Base-by-base conservation (phyloP, 2,329 filamentous ascomycete genomes). In the Orbilia blumenaviensis region DNA sequence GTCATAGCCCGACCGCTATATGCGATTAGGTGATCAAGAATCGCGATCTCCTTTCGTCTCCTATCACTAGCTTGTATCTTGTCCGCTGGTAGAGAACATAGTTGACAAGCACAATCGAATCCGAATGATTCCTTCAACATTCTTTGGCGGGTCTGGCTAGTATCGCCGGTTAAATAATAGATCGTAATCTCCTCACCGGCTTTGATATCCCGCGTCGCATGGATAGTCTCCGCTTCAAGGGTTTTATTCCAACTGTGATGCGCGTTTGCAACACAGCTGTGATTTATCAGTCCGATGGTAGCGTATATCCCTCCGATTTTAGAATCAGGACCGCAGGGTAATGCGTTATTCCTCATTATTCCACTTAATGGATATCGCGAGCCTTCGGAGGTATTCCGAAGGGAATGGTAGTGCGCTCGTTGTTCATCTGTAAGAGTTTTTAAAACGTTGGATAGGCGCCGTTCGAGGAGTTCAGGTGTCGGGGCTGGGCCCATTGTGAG, bases 91-190 rank as follows among this genome's bases (percentile, higher is more conserved):
- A 81, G 75, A 5, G 79, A 79, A 64, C 82, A 84, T 0, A 81
- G 50, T 1, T 78, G 63, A 66, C 82, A 83, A 4, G 42, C 74
- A 66, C 82, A 84, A n/a, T 81, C 42, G 77, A 85, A 84, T 2
- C 81, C 81, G 42, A 84, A 85, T 7, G 69, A 48, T 4, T 81
- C 73, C 63, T 81, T 81, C 5, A 83, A 76, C 21, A 79, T 79
- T 12, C 80, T 78, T 80, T 80, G 79, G 23, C 79, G 78, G 4
- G 79, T 79, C 10, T 44, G 21, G 1, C 2, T 3, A 9, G 16
- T 4, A 2, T 9, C 41, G n/a, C 23, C 41, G 2, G 61, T 32
- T 9, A 64, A 72, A 58, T 82, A 82, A 18, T 63, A 42, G 32
- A 82, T 81, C n/a, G 78, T 80, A 60, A 82, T 79, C 54, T 82